These are phyloP conservation scores for Stephanocyclus meneghinianus DNA, from an alignment of 352 stramenopile species.

Conservation along the genomic window DNA sequence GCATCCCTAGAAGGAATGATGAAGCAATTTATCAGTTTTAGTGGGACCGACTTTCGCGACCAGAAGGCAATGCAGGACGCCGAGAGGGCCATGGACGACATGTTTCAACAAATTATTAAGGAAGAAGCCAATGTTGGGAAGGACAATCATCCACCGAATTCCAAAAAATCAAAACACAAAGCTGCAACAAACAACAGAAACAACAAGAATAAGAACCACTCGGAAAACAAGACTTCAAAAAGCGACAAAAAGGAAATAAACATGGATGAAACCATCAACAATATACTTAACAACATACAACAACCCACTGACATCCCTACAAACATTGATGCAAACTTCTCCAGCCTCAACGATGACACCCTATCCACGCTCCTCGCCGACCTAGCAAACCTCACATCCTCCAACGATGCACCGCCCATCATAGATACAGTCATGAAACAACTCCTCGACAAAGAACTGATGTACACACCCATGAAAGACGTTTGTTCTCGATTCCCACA, in stretches of 20 bases:
- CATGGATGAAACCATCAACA: constrained; percentile 44
- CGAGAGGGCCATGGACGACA: constrained; percentile 37
- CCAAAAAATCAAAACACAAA: not conserved
- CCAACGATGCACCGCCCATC: constrained; percentile 87
- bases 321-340: constrained; percentile 10
- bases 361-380: constrained; percentile 95
- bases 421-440: constrained; percentile 98
- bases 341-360: constrained; percentile 86
- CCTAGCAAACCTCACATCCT: constrained; percentile 86
- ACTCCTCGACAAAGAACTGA: constrained; percentile 95
- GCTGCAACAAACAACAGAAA: not conserved
- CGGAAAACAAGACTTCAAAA: not conserved
- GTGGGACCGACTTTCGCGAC: not conserved
- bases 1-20: constrained; percentile 48
- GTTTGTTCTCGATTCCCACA: constrained; percentile 89
- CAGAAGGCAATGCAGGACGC: constrained; percentile 15
- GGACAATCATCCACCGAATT: not conserved
- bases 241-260: constrained; percentile 11
- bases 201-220: not conserved
- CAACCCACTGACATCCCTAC: constrained; percentile 2
- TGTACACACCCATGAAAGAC: constrained; percentile 97
- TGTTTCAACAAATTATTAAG: constrained; percentile 35
- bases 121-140: not conserved
- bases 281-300: constrained; percentile 38
- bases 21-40: constrained; percentile 42